phyloP scores from a whole-genome alignment of 805 yeast species.

The Candida ulmi region DNA sequence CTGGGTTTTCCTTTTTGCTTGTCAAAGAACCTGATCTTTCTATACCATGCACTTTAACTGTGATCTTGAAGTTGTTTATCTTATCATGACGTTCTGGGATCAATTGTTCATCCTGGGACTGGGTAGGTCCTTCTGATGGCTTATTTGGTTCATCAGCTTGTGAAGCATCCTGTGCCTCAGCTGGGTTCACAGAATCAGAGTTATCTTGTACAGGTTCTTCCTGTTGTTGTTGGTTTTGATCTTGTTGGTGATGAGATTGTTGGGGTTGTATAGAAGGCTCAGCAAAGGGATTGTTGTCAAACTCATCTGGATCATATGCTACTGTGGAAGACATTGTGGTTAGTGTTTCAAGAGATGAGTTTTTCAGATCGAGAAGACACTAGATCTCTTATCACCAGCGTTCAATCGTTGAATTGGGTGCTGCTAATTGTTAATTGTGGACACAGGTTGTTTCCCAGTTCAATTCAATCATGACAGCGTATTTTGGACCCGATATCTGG shows the following conservation, averaged over 20 bases:
- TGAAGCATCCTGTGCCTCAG: too few relatives aligned
- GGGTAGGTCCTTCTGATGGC: too few relatives aligned
- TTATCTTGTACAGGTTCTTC: background rate
- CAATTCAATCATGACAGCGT: too few relatives aligned
- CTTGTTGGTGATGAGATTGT: background rate
- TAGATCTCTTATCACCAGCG: too few relatives aligned
- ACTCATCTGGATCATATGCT: constrained; percentile 49
- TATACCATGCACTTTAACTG: constrained; percentile 56
- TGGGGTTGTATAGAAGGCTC: constrained; percentile 30
- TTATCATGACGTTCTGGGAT: constrained; percentile 22
- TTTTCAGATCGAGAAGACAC: too few relatives aligned
- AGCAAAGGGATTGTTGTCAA: constrained; percentile 59
- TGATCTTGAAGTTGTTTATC: constrained; percentile 34
- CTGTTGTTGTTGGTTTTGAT: background rate
- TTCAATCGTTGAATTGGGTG: too few relatives aligned
- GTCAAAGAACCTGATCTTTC: constrained; percentile 53
- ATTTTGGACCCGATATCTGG: background rate
- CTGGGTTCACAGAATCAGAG: constrained; percentile 2
- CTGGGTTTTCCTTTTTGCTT: constrained; percentile 71
- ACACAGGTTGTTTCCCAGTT: too few relatives aligned
- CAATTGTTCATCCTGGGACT: constrained; percentile 5
- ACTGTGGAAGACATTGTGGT: constrained; percentile 34
- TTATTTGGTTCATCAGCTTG: too few relatives aligned
- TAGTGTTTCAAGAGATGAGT: too few relatives aligned
- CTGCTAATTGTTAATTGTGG: too few relatives aligned